Conservation (phyloP, 441 rosid species). For the Erysimum pusillum region DNA sequence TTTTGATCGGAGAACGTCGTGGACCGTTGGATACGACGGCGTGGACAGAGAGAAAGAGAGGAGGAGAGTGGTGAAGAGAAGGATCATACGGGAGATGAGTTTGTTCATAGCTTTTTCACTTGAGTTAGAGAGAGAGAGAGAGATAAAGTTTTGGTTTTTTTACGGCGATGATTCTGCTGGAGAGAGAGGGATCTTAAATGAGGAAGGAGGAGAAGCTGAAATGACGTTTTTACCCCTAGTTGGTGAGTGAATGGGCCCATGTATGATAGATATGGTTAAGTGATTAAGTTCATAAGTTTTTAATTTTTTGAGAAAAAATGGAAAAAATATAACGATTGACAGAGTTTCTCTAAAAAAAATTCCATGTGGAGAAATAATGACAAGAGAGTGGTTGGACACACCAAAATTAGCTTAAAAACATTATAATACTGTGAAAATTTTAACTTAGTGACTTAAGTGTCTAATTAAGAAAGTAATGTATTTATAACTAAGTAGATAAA, state of each 20-base stretch:
- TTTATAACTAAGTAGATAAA: neutral
- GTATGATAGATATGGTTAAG: slow-evolving; percentile 22
- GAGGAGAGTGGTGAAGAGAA: slow-evolving; percentile 31
- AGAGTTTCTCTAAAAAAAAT: neutral
- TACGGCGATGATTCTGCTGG: slow-evolving; percentile 38
- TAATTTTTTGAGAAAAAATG: neutral
- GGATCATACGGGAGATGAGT: slow-evolving; percentile 35
- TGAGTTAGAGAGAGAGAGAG: slow-evolving; percentile 1
- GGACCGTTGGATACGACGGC: slow-evolving; percentile 49
- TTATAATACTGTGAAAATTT: neutral
- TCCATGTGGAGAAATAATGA: slow-evolving; percentile 22
- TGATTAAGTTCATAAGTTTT: slow-evolving; percentile 29
- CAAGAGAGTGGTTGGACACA: slow-evolving; percentile 27
- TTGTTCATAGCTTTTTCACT: slow-evolving; percentile 50
- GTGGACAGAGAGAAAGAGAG: slow-evolving; percentile 24
- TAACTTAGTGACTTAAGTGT: neutral
- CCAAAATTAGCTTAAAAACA: slow-evolving; percentile 21
- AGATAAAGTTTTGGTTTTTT: slow-evolving; percentile 3
- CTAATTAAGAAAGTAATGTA: slow-evolving; percentile 9
- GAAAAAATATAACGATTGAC: slow-evolving; percentile 11
- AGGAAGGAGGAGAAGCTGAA: neutral
- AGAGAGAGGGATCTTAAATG: slow-evolving; percentile 49
- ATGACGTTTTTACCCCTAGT: slow-evolving; percentile 56
- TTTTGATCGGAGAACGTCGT: slow-evolving; percentile 67
- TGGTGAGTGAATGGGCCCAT: slow-evolving; percentile 45